phyloP scores from a whole-genome alignment of 306 rosid species.

The Vachellia pachyceras region DNA sequence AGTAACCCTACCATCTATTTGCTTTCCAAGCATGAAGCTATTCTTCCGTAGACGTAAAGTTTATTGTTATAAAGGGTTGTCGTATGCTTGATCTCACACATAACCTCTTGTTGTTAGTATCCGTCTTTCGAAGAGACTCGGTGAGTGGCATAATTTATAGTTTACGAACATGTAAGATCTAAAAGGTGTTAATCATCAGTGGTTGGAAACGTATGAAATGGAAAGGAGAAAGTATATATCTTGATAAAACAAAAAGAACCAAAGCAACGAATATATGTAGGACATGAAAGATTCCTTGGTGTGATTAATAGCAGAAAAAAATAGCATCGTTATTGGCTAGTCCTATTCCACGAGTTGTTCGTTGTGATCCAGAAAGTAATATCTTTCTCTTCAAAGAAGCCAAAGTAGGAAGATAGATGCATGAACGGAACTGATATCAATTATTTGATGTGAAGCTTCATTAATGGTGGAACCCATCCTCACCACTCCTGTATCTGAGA shows the following conservation, averaged over 20 bases:
- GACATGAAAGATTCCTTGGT: not conserved
- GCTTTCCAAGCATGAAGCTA: slow-evolving; percentile 41
- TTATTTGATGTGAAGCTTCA: slow-evolving; percentile 14
- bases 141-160: too few relatives aligned
- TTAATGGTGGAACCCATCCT: slow-evolving; percentile 8
- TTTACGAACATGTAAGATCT: not conserved
- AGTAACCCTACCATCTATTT: not conserved
- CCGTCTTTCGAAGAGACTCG: too few relatives aligned
- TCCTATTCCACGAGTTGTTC: not conserved
- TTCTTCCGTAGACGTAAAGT: not conserved
- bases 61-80: too few relatives aligned
- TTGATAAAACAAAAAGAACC: not conserved
- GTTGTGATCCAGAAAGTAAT: not conserved
- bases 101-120: too few relatives aligned
- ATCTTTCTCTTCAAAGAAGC: not conserved
- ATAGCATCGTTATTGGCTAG: not conserved
- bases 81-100: too few relatives aligned
- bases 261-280: not conserved
- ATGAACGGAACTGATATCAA: slow-evolving; percentile 4
- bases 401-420: not conserved
- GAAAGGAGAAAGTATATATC: not conserved
- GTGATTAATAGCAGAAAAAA: not conserved
- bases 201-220: not conserved
- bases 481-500: not conserved
- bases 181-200: not conserved